Conservation (phyloP, 1,139 yeast species). For the Pichia sp. region DNA sequence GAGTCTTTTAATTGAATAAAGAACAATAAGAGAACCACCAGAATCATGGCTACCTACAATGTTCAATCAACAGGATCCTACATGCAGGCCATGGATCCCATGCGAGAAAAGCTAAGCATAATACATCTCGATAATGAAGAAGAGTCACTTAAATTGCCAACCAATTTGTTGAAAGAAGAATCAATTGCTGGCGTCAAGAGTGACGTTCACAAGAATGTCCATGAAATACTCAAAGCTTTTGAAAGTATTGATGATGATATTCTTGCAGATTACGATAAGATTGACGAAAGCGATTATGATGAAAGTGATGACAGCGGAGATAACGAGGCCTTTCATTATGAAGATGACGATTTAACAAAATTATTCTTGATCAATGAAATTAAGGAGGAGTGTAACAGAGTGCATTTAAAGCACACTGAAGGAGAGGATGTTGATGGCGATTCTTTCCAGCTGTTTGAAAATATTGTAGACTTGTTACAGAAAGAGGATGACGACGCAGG, state of each 20-base stretch:
- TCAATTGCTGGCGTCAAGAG: slow-evolving; percentile 22
- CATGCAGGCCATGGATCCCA: slow-evolving; percentile 71
- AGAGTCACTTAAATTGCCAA: slow-evolving; percentile 27
- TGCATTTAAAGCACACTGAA: slow-evolving; percentile 27
- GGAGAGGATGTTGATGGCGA: slow-evolving; percentile 6
- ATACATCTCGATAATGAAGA: slow-evolving; percentile 34
- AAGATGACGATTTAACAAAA: slow-evolving; percentile 14
- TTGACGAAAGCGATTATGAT: slow-evolving; percentile 1
- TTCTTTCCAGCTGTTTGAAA: slow-evolving; percentile 28
- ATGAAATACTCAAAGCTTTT: slow-evolving; percentile 37
- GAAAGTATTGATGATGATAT: slow-evolving; percentile 33
- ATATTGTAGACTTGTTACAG: slow-evolving; percentile 31
- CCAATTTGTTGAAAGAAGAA: slow-evolving; percentile 25
- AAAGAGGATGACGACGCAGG: slow-evolving; percentile 50
- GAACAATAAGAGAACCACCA: not conserved
- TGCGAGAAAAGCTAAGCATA: slow-evolving; percentile 45
- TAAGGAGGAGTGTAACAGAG: slow-evolving; percentile 36
- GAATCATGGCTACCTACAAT: slow-evolving; percentile 37
- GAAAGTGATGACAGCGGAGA: slow-evolving; percentile 27
- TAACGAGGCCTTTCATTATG: slow-evolving; percentile 18
- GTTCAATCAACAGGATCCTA: slow-evolving; percentile 69
- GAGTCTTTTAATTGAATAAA: not conserved
- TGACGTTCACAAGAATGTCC: slow-evolving; percentile 34
- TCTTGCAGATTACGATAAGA: slow-evolving; percentile 19
- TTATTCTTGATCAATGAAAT: slow-evolving; percentile 29